Evolutionary conservation across 83 land plant genomes (phyloP).

Genomic region (Picea engelmannii): DNA sequence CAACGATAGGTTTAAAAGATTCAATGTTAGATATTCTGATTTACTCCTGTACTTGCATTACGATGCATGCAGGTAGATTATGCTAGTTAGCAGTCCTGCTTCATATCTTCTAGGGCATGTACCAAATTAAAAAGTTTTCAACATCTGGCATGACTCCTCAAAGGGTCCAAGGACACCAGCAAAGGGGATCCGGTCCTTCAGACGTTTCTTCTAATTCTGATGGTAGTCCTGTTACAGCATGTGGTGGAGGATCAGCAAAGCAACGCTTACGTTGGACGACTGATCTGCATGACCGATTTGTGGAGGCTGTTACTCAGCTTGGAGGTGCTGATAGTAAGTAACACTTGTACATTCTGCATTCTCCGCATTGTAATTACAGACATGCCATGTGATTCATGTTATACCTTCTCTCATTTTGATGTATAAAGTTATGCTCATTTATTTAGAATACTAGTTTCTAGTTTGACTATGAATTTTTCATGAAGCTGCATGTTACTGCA

Average conservation of each 20-base stretch:
- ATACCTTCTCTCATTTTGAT: not conserved
- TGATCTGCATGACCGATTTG: conserved; percentile 50
- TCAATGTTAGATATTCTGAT: not conserved
- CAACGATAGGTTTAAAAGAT: not conserved
- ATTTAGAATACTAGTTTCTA: not conserved
- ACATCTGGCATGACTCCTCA: conserved; percentile 12
- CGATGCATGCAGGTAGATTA: conserved; percentile 10
- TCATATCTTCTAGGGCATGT: not conserved
- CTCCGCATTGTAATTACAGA: not conserved
- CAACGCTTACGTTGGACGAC: conserved; percentile 41
- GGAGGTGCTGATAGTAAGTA: conserved; percentile 50
- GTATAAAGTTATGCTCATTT: not conserved
- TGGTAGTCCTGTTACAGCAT: not conserved
- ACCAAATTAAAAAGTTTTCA: not conserved
- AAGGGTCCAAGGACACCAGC: conserved; percentile 7
- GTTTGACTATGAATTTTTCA: not conserved
- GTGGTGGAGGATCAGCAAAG: conserved; percentile 23
- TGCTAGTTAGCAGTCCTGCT: not conserved
- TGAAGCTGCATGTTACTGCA: not conserved
- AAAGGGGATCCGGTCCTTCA: conserved; percentile 14
- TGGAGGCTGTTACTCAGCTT: conserved; percentile 42
- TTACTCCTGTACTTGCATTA: not conserved
- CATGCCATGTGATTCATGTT: not conserved
- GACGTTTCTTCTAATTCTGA: conserved; percentile 5
- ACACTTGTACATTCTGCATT: not conserved